Base-by-base conservation (phyloP, 208 protist species). In the Strigomonas culicis region DNA sequence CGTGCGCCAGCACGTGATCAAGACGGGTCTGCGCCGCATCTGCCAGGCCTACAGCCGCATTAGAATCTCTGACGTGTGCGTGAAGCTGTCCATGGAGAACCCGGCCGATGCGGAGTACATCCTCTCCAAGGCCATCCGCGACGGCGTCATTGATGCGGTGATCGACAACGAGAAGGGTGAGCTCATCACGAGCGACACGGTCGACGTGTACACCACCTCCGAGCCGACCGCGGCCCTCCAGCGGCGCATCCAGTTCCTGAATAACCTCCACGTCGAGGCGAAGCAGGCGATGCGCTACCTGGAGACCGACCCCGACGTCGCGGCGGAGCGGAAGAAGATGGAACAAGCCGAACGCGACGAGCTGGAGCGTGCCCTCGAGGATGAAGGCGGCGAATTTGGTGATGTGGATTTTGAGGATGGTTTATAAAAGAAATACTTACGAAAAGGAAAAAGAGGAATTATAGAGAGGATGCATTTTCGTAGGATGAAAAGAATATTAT, bases 1-100 rank as follows among this genome's bases (percentile, higher is more conserved):
- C 15, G 84, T 99, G 44, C 88, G 96, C 28, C 97, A 99, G 72
- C 99, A 99, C 78, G 98, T 99, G 3, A 99, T 99, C 74, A 93
- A 93, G 84, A 98, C 97, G 21, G 98, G 98, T 30, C 80, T 99
- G 53, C 88, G 96, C 13, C 97, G 95, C 66, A 98, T 99, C 66
- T 98, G 88, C 79, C 80, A 98, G 22, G 86, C 94, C 22, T 99
- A 99, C 74, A 98, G 95, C 36, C 86, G 95, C 63, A 99, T 99
- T 68, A 97, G 96, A 53, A 92, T 99, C 31, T 60, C 69, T 1
- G 97, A 99, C 59, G 84, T 99, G 59, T 97, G 92, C 70, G 64
- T 82, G 50, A 99, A 99, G 82, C 86, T 99, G 24, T 72, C 93
- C 4, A 95, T 99, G 63, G 97, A 98, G 68, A 95, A 93, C 62